Conservation (phyloP, 176 grass and related monocot species). For the Dendrocalamus sinicus region DNA sequence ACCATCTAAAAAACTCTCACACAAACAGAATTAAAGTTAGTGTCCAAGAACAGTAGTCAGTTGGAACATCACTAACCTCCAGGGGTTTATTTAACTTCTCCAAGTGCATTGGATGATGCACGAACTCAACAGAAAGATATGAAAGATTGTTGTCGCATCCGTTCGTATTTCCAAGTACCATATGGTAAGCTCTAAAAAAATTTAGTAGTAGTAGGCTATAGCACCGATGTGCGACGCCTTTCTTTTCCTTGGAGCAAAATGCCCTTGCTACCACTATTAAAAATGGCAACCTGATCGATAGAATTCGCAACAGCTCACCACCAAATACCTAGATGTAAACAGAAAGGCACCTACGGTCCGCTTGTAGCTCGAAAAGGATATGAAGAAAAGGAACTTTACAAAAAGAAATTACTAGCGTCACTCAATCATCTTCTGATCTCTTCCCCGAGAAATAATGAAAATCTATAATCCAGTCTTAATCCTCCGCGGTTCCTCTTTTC, state of each 20-base stretch:
- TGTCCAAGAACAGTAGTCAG: conserved; percentile 45
- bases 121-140: conserved; percentile 27
- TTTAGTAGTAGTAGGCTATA: not conserved
- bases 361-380: conserved; percentile 47
- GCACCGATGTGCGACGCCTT: not conserved
- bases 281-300: not conserved
- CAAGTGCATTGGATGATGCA: conserved; percentile 39
- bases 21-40: conserved; percentile 1
- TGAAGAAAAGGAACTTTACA: not conserved
- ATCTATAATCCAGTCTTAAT: not conserved
- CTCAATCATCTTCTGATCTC: not conserved
- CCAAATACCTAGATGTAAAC: conserved; percentile 31
- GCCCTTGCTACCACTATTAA: not conserved
- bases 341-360: not conserved
- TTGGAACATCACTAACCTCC: conserved; percentile 49
- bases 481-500: conserved; percentile 13
- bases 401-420: conserved; percentile 23
- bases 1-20: conserved; percentile 6
- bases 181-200: not conserved
- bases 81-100: conserved; percentile 25
- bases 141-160: conserved; percentile 21
- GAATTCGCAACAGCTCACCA: conserved; percentile 44
- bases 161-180: conserved; percentile 3
- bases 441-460: not conserved
- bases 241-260: not conserved